These are phyloP conservation scores for Hygrocybe coccinea DNA, from an alignment of 768 basidiomycete species.

Conservation along the genomic window DNA sequence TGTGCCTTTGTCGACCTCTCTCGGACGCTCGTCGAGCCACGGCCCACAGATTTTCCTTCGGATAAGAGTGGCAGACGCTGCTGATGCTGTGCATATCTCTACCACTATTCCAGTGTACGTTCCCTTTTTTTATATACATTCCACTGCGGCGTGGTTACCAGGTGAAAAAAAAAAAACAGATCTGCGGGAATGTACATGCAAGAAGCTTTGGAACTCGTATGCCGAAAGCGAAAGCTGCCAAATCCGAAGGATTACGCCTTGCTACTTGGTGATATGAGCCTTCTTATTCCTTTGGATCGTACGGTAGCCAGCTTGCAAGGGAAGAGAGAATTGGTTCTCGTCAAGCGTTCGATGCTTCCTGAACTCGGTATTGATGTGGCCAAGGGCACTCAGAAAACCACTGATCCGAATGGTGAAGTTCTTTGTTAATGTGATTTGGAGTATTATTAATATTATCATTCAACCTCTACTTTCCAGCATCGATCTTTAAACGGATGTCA, in stretches of 20 bases:
- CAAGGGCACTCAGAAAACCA: slow-evolving; percentile 62
- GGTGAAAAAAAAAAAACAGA: slow-evolving; percentile 29
- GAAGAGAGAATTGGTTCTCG: slow-evolving; percentile 74
- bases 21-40: slow-evolving; percentile 64
- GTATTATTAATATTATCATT: background rate
- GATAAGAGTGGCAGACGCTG: slow-evolving; percentile 73
- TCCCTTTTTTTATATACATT: background rate
- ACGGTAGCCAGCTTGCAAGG: slow-evolving; percentile 95
- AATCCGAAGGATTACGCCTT: slow-evolving; percentile 82
- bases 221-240: slow-evolving; percentile 59
- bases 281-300: slow-evolving; percentile 85
- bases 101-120: slow-evolving; percentile 90
- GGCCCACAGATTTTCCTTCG: slow-evolving; percentile 82
- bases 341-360: slow-evolving; percentile 72
- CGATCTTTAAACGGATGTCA: slow-evolving; percentile 86
- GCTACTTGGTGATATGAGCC: slow-evolving; percentile 59
- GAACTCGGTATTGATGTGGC: slow-evolving; percentile 65
- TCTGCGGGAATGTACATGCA: slow-evolving; percentile 96
- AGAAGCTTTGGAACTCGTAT: slow-evolving; percentile 85
- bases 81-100: slow-evolving; percentile 78
- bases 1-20: slow-evolving; percentile 56
- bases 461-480: slow-evolving; percentile 47
- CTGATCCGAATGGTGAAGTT: slow-evolving; percentile 82
- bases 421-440: background rate
- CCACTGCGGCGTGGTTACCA: no score